Percentiles rank a stretch among this genome's conserved stretches.
Evolutionary conservation across 257 asterid genomes (phyloP).

Genomic region (Phtheirospermum japonicum): DNA sequence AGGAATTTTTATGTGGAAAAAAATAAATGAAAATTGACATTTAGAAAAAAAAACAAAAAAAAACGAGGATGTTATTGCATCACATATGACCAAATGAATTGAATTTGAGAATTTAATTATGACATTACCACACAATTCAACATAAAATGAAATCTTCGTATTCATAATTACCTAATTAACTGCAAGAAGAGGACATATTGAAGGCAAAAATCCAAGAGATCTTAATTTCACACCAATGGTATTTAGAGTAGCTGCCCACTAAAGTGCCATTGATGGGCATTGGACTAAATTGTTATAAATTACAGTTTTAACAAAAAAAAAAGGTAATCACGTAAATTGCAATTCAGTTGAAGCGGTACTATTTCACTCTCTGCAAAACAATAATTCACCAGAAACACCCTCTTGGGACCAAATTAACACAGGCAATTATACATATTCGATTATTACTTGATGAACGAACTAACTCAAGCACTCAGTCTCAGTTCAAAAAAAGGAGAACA

Average conservation of each 20-base stretch:
- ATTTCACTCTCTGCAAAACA: constrained; percentile 17
- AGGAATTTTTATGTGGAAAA: too few species aligned
- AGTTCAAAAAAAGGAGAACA: constrained; percentile 5
- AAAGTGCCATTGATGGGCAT: constrained; percentile 6
- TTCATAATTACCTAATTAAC: neutral
- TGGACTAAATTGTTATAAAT: too few species aligned
- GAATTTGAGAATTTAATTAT: neutral
- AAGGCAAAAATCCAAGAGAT: constrained; percentile 15
- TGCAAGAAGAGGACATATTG: constrained; percentile 6
- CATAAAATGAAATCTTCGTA: constrained; percentile 3
- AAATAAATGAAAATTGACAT: too few species aligned
- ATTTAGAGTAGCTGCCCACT: neutral
- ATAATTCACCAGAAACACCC: constrained; percentile 16
- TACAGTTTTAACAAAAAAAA: constrained; percentile 14
- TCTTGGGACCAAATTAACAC: constrained; percentile 4
- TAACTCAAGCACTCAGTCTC: constrained; percentile 19
- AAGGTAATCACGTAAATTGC: neutral
- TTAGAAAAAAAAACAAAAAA: too few species aligned
- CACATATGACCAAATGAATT: neutral
- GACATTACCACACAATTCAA: neutral
- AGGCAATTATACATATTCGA: neutral
- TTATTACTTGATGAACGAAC: constrained; percentile 24
- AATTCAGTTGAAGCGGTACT: too few species aligned
- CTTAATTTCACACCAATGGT: constrained; percentile 13
- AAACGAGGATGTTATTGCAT: too few species aligned